Base-by-base conservation (phyloP, 257 asterid genomes). In the Solanum ahanhuiri region DNA sequence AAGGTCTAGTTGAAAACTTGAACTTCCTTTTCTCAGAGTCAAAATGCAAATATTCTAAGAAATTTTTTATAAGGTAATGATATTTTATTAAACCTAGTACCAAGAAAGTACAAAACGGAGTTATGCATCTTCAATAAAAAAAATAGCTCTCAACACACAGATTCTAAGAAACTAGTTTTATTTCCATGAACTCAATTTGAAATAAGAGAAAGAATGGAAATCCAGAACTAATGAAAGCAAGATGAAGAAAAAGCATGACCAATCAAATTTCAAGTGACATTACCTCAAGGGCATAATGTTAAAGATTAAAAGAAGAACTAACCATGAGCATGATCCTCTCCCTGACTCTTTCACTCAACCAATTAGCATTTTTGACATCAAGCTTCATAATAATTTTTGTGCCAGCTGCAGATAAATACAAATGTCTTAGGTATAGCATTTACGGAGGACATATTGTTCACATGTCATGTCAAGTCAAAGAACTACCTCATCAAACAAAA, bases 311-410 rank as follows among this genome's bases (percentile, higher is more conserved):
- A 14, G n/a, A 76, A 41, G 30, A 15, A 85, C 87, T 70, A 33
- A 85, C 87, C 87, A 85, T 85, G 33, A 85, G 48, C 87, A 85
- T 85, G 83, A 85, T 85, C 87, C 87, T 85, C 51, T 85, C 87
- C 72, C 87, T 85, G 35, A 85, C 87, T 85, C 87, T 71, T 85
- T 85, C 87, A 85, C 71, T 70, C 71, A 85, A 71, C 87, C 87
- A 85, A 71, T 31, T 9, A 45, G 87, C 87, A 71, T 85, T 85
- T 85, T 85, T 73, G 28, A 71, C 71, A 85, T 85, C 87, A 10
- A 85, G 48, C 83, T 76, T 54, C 87, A 85, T 67, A 71, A 85
- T 48, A 71, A 85, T 76, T 76, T 70, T 85, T 23, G 83, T 45
- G 30, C 87, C 87, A 85, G 87, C 87, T 85, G 83, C 81, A 85